phyloP scores from a whole-genome alignment of 257 asterid species.

The Haberlea rhodopensis region DNA sequence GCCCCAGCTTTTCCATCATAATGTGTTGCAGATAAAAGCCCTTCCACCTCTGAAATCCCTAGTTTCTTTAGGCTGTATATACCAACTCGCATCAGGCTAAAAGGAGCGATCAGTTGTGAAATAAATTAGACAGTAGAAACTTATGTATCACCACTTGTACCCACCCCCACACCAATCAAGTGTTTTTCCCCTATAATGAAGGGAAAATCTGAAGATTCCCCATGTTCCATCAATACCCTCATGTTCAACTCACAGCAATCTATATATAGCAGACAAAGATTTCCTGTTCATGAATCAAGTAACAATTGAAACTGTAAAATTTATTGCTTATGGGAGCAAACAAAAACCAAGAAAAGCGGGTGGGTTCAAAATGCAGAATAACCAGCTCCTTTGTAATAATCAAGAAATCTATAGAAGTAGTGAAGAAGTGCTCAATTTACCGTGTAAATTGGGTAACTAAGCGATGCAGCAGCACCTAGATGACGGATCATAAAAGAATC shows the following conservation, averaged over 20 bases:
- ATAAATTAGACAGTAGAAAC: slow-evolving; percentile 10
- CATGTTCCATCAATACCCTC: slow-evolving; percentile 14
- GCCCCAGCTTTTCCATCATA: not conserved
- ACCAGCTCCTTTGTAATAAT: slow-evolving; percentile 19
- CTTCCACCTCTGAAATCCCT: slow-evolving; percentile 21
- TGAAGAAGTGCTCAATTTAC: slow-evolving; percentile 22
- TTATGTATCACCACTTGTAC: slow-evolving; percentile 13
- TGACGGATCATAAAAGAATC: slow-evolving; percentile 6
- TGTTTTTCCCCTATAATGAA: not conserved
- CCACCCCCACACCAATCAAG: not conserved
- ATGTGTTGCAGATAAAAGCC: slow-evolving; percentile 11
- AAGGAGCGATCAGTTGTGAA: slow-evolving; percentile 21
- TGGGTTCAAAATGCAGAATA: slow-evolving; percentile 21
- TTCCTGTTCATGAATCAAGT: slow-evolving; percentile 8
- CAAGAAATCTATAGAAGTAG: slow-evolving; percentile 14
- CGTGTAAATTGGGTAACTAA: slow-evolving; percentile 25
- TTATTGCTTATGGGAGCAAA: slow-evolving; percentile 20
- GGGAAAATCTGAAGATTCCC: not conserved
- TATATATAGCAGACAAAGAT: slow-evolving; percentile 14
- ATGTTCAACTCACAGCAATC: slow-evolving; percentile 17
- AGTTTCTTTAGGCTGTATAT: slow-evolving; percentile 35
- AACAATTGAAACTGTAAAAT: slow-evolving; percentile 11
- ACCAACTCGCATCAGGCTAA: slow-evolving; percentile 31
- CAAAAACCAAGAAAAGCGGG: slow-evolving; percentile 29
- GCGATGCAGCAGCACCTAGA: slow-evolving; percentile 9